Evolutionary conservation across 768 basidiomycete species (phyloP), one percentile per base, ranked within the genome.

Genomic region (Lentinula sp.): DNA sequence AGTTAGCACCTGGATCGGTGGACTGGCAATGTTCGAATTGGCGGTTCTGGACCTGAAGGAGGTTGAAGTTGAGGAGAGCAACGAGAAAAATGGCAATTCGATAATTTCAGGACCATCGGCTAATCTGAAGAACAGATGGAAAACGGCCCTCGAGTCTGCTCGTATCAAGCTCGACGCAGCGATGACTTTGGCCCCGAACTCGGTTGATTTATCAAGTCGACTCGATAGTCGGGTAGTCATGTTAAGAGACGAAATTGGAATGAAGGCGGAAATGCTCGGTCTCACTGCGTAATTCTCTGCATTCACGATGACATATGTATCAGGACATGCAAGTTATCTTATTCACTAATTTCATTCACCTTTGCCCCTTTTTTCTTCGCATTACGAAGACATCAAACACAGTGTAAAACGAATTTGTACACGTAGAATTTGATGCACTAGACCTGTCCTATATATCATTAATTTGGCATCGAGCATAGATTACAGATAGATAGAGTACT

Each of bases 41-140:
- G 86, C 88, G 0, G 87, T 90, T 39, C 66, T 87, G n/a, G 85
- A 87, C 61, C 72, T 92, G 67, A 84, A 82, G 70, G 83, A 87
- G 63, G 75, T 76, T 6, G 79, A 82, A 54, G 71, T 69, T 0
- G 68, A 59, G 45, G 73, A 70, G 56, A 63, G 66, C 39, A 60
- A 54, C 60, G 57, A 32, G 59, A 50, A 58, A 8, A 61, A 23
- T 1, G 63, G 59, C 10, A 61, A 18, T 61, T 63, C 52, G 68
- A n/a, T 9, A 9, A 23, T 2, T 23, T 16, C 41, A 9, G 41
- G 12, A 6, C 12, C n/a, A 10, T 56, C 41, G 37, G 41, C n/a
- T 23, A 41, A 56, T 45, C 28, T 56, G 64, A 66, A 81, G 78
- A 77, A 64, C 50, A 61, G 66, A 50, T 91, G 89, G 90, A 66